Base-by-base conservation (phyloP, 129 eudicot species). In the Flaveria linearis region DNA sequence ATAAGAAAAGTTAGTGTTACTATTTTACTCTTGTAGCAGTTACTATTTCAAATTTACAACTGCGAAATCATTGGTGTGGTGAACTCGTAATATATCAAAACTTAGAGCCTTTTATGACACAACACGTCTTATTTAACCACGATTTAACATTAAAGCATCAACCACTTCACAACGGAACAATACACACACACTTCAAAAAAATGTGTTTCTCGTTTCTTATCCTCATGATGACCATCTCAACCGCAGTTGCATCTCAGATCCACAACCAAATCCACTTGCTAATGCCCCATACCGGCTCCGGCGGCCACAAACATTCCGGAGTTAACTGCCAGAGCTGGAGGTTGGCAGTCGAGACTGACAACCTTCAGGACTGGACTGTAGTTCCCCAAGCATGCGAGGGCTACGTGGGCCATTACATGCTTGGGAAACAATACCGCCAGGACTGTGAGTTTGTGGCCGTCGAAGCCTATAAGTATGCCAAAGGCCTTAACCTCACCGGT, bases 281-380 rank as follows among this genome's bases (percentile, higher is more conserved):
- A 25, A 53, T 23, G 73, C 85, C 87, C 12, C 86, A 62, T 55
- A 71, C 68, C 3, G 82, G 87, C 17, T 71, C 84, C 7, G 72
- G 56, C 46, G 87, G 87, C 71, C 76, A 11, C 57, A 82, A 63
- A 11, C 69, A 83, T 42, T 15, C 87, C 16, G 46, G 30, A 50
- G 16, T 87, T 33, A 14, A 84, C 78, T 84, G 91, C 82, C 52
- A 69, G 51, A 82, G 91, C 70, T 84, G 91, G 91, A 86, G 85
- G 11, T 82, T 87, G 5, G 87, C 83, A 5, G 88, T 84, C 12
- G 91, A 87, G 57, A 80, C 91, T 18, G 71, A 87, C 84, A 85
- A 84, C 79, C 39, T 73, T 56, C 63, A 2, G 0, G 18, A 49
- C 13, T 87, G 88, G 88, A 52, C 6, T 15, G 9, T 33, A 25